A percentile compares a stretch with the other conserved stretches of the same genome.
Evolutionary conservation across 257 asterid genomes (phyloP).

Genomic region (Mentha longifolia): DNA sequence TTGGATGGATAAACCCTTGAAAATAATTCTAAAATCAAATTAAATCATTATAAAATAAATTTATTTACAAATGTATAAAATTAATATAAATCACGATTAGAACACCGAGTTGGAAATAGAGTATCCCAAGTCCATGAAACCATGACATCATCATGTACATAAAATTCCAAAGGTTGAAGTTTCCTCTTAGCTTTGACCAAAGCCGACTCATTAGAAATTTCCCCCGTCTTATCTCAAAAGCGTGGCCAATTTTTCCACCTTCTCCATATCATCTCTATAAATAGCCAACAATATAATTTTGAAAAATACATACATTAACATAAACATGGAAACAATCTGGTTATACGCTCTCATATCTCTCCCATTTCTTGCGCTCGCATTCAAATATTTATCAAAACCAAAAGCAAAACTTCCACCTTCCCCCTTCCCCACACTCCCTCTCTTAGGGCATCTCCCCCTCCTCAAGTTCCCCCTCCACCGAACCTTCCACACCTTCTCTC

Average conservation of each 20-base stretch:
- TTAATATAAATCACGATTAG: too few species aligned
- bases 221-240: background rate
- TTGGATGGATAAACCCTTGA: too few species aligned
- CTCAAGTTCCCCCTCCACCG: constrained; percentile 44
- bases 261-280: background rate
- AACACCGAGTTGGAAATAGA: too few species aligned
- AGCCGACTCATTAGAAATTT: background rate
- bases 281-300: background rate
- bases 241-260: background rate
- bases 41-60: too few species aligned
- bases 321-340: constrained; percentile 39
- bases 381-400: constrained; percentile 15
- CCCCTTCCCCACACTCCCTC: background rate
- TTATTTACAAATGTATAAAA: too few species aligned
- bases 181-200: background rate
- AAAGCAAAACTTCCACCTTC: background rate
- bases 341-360: constrained; percentile 31
- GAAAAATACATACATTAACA: background rate
- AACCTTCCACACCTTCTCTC: constrained; percentile 40
- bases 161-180: background rate
- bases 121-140: too few species aligned
- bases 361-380: constrained; percentile 4
- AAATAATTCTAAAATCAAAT: too few species aligned
- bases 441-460: constrained; percentile 59
- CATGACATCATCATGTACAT: too few species aligned